Conservation (phyloP, 352 stramenopile genomes). For the Phytophthora gonapodyides region DNA sequence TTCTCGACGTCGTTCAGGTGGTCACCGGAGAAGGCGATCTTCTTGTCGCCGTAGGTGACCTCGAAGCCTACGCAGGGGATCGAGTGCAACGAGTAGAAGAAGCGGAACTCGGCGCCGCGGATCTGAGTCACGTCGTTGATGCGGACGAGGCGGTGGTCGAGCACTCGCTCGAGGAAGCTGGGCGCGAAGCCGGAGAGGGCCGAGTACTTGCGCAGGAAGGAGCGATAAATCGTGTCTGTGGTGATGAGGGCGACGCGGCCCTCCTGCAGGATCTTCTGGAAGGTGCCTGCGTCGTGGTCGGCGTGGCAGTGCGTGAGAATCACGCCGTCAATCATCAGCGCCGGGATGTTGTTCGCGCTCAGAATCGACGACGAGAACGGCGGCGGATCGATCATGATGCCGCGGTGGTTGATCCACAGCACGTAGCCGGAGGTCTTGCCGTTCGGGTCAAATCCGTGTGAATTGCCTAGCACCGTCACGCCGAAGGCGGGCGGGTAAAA, state of each 20-base stretch:
- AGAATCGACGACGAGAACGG: constrained; percentile 90
- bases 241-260: constrained; percentile 95
- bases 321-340: constrained; percentile 95
- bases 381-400: constrained; percentile 97
- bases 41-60: constrained; percentile 92
- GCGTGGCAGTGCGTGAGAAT: constrained; percentile 97
- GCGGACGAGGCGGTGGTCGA: constrained; percentile 91
- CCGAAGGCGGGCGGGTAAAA: constrained; percentile 96
- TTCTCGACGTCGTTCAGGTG: constrained; percentile 96
- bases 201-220: constrained; percentile 96
- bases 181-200: constrained; percentile 93
- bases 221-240: constrained; percentile 96
- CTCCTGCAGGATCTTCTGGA: constrained; percentile 97
- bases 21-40: constrained; percentile 96
- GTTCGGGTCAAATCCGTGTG: constrained; percentile 95
- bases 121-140: constrained; percentile 95
- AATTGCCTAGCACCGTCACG: constrained; percentile 96
- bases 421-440: constrained; percentile 96
- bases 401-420: constrained; percentile 96
- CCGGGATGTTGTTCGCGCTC: constrained; percentile 86
- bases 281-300: constrained; percentile 96
- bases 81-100: constrained; percentile 96
- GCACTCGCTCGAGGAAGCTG: constrained; percentile 90
- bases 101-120: constrained; percentile 94
- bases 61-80: constrained; percentile 97